A percentile compares a stretch with the other conserved stretches of the same genome.
Conservation (phyloP, 805 yeast genomes). For the Yamadazyma tumulicola region DNA sequence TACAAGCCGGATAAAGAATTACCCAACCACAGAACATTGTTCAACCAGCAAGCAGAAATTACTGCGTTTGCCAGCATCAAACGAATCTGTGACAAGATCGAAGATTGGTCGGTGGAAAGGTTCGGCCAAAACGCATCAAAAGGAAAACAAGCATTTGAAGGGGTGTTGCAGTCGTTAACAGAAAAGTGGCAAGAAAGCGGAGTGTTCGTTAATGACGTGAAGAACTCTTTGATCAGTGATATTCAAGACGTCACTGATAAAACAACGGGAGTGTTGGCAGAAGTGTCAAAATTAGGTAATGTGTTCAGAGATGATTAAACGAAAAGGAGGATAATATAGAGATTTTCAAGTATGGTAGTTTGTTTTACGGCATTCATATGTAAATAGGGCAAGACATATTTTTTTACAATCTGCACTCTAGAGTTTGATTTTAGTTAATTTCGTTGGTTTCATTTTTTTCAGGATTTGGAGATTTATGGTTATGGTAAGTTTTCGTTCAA, state of each 20-base stretch:
- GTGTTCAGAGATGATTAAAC: background rate
- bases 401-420: too few relatives aligned
- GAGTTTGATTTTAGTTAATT: too few relatives aligned
- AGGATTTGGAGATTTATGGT: too few relatives aligned
- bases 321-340: background rate
- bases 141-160: constrained; percentile 83
- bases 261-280: constrained; percentile 9
- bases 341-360: too few relatives aligned
- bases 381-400: too few relatives aligned
- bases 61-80: constrained; percentile 76
- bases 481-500: too few relatives aligned
- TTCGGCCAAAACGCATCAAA: constrained; percentile 81
- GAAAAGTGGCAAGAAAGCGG: constrained; percentile 43
- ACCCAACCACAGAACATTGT: constrained; percentile 52
- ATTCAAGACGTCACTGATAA: constrained; percentile 13
- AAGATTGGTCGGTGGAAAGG: constrained; percentile 88
- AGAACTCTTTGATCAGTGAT: constrained; percentile 24
- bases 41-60: constrained; percentile 82
- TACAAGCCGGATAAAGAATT: constrained; percentile 66
- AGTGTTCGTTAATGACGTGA: constrained; percentile 31
- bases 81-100: constrained; percentile 74
- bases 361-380: too few relatives aligned
- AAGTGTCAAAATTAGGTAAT: constrained; percentile 12
- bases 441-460: too few relatives aligned
- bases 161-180: constrained; percentile 56